phyloP scores from a whole-genome alignment of 2,329 filamentous ascomycete species.

The Diaporthe velutina region DNA sequence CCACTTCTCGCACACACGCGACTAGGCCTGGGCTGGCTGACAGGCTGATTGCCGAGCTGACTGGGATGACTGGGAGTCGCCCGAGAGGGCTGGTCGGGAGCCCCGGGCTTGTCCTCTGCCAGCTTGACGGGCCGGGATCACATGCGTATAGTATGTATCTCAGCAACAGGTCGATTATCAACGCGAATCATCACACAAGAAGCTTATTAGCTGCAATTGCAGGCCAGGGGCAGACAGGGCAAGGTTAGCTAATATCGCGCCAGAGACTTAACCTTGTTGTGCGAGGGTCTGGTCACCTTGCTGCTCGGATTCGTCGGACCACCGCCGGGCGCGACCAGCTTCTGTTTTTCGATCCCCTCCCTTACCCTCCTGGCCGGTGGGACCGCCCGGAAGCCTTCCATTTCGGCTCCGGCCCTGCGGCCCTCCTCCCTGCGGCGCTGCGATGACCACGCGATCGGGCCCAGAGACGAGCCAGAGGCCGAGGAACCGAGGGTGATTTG shows the following conservation, averaged over 20 bases:
- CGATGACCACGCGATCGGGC: not conserved
- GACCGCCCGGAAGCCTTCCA: slow-evolving; percentile 8
- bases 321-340: slow-evolving; percentile 4
- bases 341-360: not conserved
- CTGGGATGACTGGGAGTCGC: not conserved
- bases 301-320: slow-evolving; percentile 22
- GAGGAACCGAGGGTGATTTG: not conserved
- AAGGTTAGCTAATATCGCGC: not conserved
- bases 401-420: slow-evolving; percentile 8
- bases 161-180: not conserved
- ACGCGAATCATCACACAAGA: not conserved
- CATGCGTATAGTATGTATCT: not conserved
- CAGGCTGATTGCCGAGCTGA: not conserved
- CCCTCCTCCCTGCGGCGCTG: not conserved
- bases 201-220: slow-evolving; percentile 14
- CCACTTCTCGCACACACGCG: slow-evolving; percentile 12
- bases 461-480: not conserved
- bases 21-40: not conserved
- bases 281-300: not conserved
- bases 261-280: slow-evolving; percentile 6
- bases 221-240: not conserved
- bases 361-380: not conserved
- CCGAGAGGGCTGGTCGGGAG: not conserved
- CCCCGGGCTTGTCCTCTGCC: not conserved
- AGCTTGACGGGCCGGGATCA: not conserved